These are phyloP conservation scores for Thielaviopsis ethacetica DNA, from an alignment of 2,329 filamentous ascomycete genomes.

Conservation along the genomic window DNA sequence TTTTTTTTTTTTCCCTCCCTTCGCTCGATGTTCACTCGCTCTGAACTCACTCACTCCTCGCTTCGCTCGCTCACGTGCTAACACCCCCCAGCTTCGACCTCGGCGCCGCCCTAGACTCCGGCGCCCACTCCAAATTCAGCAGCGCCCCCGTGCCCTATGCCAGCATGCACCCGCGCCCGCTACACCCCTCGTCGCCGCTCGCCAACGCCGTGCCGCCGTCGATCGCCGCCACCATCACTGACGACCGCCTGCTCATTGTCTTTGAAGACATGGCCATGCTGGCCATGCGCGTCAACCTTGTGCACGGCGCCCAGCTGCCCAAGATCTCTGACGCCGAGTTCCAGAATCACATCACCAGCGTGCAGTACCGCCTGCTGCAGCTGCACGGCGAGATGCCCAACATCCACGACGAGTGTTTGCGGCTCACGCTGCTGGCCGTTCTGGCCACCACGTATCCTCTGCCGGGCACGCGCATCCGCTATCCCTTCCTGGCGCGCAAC, in stretches of 20 bases:
- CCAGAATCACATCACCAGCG: slow-evolving; percentile 6
- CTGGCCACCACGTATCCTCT: slow-evolving; percentile 11
- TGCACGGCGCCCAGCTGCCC: slow-evolving; percentile 3
- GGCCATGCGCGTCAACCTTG: slow-evolving; percentile 6
- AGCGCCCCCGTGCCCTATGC: slow-evolving; percentile 5
- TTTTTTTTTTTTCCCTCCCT: not conserved
- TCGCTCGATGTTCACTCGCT: too few species aligned
- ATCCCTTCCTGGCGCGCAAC: slow-evolving; percentile 7
- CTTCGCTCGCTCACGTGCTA: not conserved
- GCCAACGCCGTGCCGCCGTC: not conserved
- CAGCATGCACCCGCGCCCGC: slow-evolving; percentile 5
- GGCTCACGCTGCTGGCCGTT: slow-evolving; percentile 6
- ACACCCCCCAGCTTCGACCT: slow-evolving; percentile 4
- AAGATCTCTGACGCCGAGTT: slow-evolving; percentile 11
- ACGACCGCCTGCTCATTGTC: slow-evolving; percentile 7
- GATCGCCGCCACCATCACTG: slow-evolving; percentile 1
- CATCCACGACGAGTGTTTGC: slow-evolving; percentile 9
- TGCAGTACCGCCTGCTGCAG: slow-evolving; percentile 10
- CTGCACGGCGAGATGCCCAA: slow-evolving; percentile 3
- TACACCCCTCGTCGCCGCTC: slow-evolving; percentile 2
- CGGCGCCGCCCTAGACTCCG: slow-evolving; percentile 7
- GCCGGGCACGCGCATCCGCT: slow-evolving; percentile 8
- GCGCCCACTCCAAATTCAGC: slow-evolving; percentile 5
- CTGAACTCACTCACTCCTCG: too few species aligned
- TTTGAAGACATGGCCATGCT: slow-evolving; percentile 11